Evolutionary conservation across 1,284 basidiomycete species (phyloP).

Genomic region (Ceratobasidium sp.): DNA sequence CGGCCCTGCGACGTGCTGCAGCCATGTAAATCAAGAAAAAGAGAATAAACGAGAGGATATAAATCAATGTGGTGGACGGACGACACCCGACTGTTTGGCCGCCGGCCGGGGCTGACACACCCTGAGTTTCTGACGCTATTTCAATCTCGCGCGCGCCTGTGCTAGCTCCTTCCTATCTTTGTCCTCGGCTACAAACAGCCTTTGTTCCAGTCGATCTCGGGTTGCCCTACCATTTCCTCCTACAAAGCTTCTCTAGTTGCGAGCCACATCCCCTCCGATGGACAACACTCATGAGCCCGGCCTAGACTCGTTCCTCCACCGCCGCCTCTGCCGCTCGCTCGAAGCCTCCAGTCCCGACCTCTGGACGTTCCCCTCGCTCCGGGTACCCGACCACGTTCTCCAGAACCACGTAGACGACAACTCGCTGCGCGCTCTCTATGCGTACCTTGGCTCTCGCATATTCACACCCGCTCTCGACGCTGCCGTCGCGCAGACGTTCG

Average conservation of each 20-base stretch:
- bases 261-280: background rate
- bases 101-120: slow-evolving; percentile 5
- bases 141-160: slow-evolving; percentile 6
- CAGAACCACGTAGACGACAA: slow-evolving; percentile 32
- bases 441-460: slow-evolving; percentile 12
- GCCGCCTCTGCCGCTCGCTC: slow-evolving; percentile 31
- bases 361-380: slow-evolving; percentile 28
- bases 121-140: background rate
- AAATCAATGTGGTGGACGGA: background rate
- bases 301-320: slow-evolving; percentile 22
- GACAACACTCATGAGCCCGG: background rate
- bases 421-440: background rate
- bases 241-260: background rate
- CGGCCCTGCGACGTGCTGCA: no score
- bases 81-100: background rate
- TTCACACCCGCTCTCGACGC: slow-evolving; percentile 19
- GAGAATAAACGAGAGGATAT: slow-evolving; percentile 13
- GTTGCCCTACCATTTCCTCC: background rate
- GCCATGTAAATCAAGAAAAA: no score
- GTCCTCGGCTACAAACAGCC: background rate
- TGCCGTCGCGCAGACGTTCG: slow-evolving; percentile 22
- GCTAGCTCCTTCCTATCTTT: slow-evolving; percentile 14
- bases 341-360: slow-evolving; percentile 19
- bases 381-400: slow-evolving; percentile 20
- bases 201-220: slow-evolving; percentile 1